phyloP scores from a whole-genome alignment of 1,139 yeast species.

The Taphrina betulina region DNA sequence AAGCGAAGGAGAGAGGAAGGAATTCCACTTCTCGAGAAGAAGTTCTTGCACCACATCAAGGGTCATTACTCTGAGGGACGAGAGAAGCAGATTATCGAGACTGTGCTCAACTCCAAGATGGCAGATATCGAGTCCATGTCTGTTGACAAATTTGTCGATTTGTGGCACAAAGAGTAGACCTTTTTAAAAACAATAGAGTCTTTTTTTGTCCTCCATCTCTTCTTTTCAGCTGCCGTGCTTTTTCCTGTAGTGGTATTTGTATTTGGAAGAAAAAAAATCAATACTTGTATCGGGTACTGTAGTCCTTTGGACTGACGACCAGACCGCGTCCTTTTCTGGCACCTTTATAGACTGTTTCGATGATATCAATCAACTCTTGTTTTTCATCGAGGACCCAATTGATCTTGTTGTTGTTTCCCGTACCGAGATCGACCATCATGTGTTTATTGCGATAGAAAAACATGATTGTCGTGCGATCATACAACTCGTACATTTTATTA shows the following conservation, averaged over 20 bases:
- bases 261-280: too few species aligned
- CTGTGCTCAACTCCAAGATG: conserved; percentile 30
- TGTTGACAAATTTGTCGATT: conserved; percentile 28
- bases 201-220: too few species aligned
- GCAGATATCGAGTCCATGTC: conserved; percentile 27
- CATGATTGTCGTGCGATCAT: conserved; percentile 12
- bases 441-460: conserved; percentile 57
- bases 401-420: conserved; percentile 93
- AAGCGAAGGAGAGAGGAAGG: conserved; percentile 59
- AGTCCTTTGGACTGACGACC: conserved; percentile 71
- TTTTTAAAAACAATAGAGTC: neutral
- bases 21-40: conserved; percentile 53
- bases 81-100: conserved; percentile 32
- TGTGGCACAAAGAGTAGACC: conserved; percentile 30
- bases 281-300: conserved; percentile 43
- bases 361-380: conserved; percentile 86
- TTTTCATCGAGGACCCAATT: conserved; percentile 75
- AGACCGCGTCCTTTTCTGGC: conserved; percentile 91
- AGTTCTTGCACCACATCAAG: conserved; percentile 42
- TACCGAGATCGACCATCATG: conserved; percentile 90
- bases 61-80: conserved; percentile 30
- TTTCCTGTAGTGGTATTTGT: too few species aligned
- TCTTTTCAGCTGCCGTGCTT: too few species aligned
- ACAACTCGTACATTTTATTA: conserved; percentile 48
- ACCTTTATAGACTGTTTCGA: conserved; percentile 86